Conservation (phyloP, 75 land plant genomes). For the Picea sitchensis region DNA sequence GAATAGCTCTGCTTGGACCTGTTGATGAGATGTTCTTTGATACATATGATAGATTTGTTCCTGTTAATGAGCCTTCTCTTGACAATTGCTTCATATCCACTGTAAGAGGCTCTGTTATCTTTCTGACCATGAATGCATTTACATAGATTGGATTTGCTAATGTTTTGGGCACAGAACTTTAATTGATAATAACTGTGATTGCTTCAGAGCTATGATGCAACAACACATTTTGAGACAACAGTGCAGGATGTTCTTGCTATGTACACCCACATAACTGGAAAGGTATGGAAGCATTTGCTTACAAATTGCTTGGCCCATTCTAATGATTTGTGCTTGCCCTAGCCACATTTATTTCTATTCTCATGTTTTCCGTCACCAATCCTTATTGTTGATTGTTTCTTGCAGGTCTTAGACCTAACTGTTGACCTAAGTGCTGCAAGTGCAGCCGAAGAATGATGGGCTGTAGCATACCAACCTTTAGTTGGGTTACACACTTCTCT, state of each 20-base stretch:
- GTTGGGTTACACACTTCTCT: too few species aligned
- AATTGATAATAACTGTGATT: background rate
- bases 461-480: background rate
- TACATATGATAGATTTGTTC: conserved; percentile 75
- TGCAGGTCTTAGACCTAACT: conserved; percentile 56
- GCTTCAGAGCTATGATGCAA: conserved; percentile 82
- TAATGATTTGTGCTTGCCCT: background rate
- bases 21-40: conserved; percentile 84
- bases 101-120: conserved; percentile 37
- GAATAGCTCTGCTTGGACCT: conserved; percentile 79
- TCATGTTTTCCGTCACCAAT: too few species aligned
- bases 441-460: conserved; percentile 59
- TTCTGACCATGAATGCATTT: background rate
- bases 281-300: conserved; percentile 39
- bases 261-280: conserved; percentile 76
- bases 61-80: conserved; percentile 50
- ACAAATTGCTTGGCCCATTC: background rate
- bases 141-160: background rate
- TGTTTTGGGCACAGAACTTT: background rate
- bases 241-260: conserved; percentile 68
- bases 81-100: conserved; percentile 87
- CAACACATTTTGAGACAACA: conserved; percentile 89
- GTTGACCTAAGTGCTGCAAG: conserved; percentile 88
- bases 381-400: background rate
- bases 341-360: background rate